phyloP scores from a whole-genome alignment of 352 stramenopile species.

The Globisporangium camurandrum region DNA sequence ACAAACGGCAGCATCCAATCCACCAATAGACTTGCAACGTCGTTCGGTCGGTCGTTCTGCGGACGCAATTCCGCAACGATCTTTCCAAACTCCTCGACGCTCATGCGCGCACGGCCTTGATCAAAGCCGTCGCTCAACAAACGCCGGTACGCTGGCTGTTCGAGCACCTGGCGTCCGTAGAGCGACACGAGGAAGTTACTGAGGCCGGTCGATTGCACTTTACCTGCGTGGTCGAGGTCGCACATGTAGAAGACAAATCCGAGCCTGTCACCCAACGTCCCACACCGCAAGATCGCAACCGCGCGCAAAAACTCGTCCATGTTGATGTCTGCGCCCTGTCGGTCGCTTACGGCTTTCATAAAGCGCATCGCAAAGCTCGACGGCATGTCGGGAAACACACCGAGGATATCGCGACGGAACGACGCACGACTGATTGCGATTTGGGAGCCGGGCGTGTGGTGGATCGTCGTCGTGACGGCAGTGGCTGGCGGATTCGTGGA shows the following conservation, averaged over 20 bases:
- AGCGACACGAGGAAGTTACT: conserved; percentile 84
- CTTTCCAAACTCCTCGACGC: conserved; percentile 59
- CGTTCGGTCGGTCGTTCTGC: too few species aligned
- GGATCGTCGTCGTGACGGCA: conserved; percentile 30
- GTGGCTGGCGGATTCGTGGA: conserved; percentile 4
- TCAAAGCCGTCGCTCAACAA: conserved; percentile 78
- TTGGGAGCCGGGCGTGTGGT: conserved; percentile 64
- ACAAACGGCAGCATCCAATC: conserved; percentile 84
- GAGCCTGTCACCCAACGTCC: conserved; percentile 68
- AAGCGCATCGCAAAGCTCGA: conserved; percentile 86
- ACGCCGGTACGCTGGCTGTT: conserved; percentile 63
- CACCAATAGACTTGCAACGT: conserved; percentile 46
- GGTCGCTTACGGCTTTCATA: conserved; percentile 83
- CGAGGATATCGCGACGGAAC: conserved; percentile 80
- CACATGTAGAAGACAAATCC: conserved; percentile 86
- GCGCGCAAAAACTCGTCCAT: conserved; percentile 85
- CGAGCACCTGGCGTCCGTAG: conserved; percentile 66
- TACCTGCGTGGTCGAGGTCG: conserved; percentile 78
- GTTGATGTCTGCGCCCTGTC: conserved; percentile 77
- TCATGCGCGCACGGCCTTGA: conserved; percentile 71
- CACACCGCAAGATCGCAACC: conserved; percentile 66
- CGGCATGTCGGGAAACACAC: conserved; percentile 85
- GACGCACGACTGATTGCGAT: conserved; percentile 78
- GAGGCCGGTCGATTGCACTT: conserved; percentile 79
- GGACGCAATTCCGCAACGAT: conserved; percentile 47